Conservation (phyloP, 257 asterid genomes). For the Solanum habrochaites region DNA sequence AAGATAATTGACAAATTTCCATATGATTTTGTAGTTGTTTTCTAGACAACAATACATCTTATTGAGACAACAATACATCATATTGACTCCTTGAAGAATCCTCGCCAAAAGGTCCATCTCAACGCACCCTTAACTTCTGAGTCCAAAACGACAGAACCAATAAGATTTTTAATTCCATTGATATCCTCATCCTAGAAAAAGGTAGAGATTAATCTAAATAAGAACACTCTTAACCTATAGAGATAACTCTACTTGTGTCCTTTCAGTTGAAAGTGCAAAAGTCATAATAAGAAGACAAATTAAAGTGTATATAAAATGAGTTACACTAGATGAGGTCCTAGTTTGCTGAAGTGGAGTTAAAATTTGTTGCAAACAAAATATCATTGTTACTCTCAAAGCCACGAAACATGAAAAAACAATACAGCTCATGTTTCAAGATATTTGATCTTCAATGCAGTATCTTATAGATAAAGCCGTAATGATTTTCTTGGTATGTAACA, state of each 20-base stretch:
- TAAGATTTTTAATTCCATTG: slow-evolving; percentile 15
- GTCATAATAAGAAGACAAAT: not conserved
- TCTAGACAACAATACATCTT: slow-evolving; percentile 31
- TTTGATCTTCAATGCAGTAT: not conserved
- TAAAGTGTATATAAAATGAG: not conserved
- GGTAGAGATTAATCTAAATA: not conserved
- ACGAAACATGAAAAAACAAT: not conserved
- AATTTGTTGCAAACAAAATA: not conserved
- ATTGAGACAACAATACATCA: slow-evolving; percentile 23
- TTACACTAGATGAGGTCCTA: not conserved
- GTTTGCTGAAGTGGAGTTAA: not conserved
- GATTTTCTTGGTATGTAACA: slow-evolving; percentile 28
- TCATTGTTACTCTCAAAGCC: not conserved
- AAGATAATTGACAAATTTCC: slow-evolving; percentile 26
- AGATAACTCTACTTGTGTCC: not conserved
- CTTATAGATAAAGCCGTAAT: slow-evolving; percentile 20
- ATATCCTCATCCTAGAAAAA: slow-evolving; percentile 30
- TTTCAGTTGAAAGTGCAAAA: not conserved
- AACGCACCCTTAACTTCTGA: slow-evolving; percentile 33
- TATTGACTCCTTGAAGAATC: slow-evolving; percentile 25
- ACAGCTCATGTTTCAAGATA: not conserved
- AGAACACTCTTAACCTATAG: not conserved
- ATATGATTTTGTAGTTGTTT: slow-evolving; percentile 19
- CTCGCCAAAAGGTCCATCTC: slow-evolving; percentile 37
- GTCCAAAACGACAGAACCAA: slow-evolving; percentile 32